Conservation (phyloP, 306 rosid genomes). For the Datisca glomerata region DNA sequence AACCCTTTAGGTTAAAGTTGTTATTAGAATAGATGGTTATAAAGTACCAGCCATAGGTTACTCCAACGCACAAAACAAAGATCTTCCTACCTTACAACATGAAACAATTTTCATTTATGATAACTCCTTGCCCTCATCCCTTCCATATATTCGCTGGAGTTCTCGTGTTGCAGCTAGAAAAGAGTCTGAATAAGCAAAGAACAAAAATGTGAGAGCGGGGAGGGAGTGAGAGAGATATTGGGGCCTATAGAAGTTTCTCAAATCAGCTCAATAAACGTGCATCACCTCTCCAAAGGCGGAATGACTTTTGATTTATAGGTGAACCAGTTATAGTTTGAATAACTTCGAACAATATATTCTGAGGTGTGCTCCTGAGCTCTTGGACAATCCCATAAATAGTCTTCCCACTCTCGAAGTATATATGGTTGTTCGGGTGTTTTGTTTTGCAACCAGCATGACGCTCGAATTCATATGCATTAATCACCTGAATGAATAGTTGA, state of each 20-base stretch:
- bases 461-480: conserved; percentile 76
- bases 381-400: conserved; percentile 73
- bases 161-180: conserved; percentile 60
- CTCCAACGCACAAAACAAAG: no score
- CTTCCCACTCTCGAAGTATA: conserved; percentile 76
- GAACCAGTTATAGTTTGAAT: conserved; percentile 72
- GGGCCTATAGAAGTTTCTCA: neutral
- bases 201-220: conserved; percentile 1
- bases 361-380: conserved; percentile 76
- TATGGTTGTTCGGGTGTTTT: conserved; percentile 76
- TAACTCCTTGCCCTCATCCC: no score
- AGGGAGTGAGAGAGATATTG: conserved; percentile 11
- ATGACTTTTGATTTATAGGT: conserved; percentile 62
- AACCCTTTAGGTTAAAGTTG: no score
- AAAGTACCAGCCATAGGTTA: no score
- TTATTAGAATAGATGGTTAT: no score
- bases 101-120: no score
- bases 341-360: conserved; percentile 53
- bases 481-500: conserved; percentile 29
- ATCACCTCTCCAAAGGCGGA: conserved; percentile 59
- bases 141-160: conserved; percentile 55
- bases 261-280: neutral
- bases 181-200: conserved; percentile 31
- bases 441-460: conserved; percentile 81
- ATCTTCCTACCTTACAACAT: no score